phyloP scores from a whole-genome alignment of 2,329 filamentous ascomycete genomes.

The Lachnellula subtilissima region DNA sequence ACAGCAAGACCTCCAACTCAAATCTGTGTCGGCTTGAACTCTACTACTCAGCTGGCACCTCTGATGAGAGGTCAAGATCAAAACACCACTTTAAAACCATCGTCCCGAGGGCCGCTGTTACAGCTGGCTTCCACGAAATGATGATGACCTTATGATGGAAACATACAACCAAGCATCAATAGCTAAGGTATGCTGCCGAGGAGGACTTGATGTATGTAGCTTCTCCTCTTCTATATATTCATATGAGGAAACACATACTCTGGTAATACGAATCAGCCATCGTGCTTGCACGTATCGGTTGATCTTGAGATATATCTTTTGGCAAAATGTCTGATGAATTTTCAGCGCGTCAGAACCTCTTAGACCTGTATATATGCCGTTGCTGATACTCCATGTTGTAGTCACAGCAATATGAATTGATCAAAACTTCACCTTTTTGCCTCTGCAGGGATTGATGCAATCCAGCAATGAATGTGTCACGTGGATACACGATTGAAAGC shows the following conservation, averaged over 20 bases:
- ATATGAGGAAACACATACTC: conserved; percentile 34
- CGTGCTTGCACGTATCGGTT: conserved; percentile 39
- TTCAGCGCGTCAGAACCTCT: neutral
- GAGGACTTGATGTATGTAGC: conserved; percentile 12
- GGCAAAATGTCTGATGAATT: conserved; percentile 14
- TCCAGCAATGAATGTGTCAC: too few relatives aligned
- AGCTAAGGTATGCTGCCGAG: neutral
- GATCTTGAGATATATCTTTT: conserved; percentile 39
- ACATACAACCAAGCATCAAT: conserved; percentile 36
- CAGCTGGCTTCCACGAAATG: conserved; percentile 60
- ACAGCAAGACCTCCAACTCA: conserved; percentile 66
- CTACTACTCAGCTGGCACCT: conserved; percentile 62
- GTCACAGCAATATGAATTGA: too few relatives aligned
- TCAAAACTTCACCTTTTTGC: too few relatives aligned
- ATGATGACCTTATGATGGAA: conserved; percentile 63
- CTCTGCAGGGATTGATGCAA: too few relatives aligned
- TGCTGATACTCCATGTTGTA: neutral
- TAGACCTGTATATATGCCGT: neutral
- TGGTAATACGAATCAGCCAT: conserved; percentile 52
- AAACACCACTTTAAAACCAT: conserved; percentile 74
- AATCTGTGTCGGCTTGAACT: conserved; percentile 63
- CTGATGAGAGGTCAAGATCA: conserved; percentile 68
- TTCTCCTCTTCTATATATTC: neutral
- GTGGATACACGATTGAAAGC: too few relatives aligned
- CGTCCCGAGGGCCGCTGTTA: conserved; percentile 61